Conservation (phyloP, 2,329 filamentous ascomycete species). For the Capronia americana region DNA sequence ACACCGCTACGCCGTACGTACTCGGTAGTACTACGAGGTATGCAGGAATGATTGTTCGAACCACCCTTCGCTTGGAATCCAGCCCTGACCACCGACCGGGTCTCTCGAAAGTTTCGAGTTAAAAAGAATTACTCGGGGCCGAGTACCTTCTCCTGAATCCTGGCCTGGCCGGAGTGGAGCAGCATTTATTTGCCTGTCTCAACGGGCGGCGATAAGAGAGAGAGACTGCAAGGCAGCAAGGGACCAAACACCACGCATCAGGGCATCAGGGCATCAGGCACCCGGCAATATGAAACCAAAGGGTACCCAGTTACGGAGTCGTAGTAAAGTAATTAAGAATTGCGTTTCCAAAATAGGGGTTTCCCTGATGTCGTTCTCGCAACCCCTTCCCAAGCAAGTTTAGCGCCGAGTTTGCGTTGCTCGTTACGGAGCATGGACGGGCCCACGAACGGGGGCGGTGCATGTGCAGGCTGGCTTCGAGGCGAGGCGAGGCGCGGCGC, state of each 20-base stretch:
- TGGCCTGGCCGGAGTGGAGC: no score
- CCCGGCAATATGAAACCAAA: not conserved
- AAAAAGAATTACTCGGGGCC: no score
- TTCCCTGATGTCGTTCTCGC: no score
- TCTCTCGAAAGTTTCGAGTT: no score
- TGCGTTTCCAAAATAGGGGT: constrained; percentile 9
- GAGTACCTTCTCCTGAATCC: no score
- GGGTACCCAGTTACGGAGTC: no score
- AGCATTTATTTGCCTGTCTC: no score
- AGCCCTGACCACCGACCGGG: no score
- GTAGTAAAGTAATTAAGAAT: constrained; percentile 6
- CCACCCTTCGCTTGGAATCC: no score
- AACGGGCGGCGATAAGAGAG: not conserved
- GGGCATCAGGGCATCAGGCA: not conserved
- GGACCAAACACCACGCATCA: not conserved
- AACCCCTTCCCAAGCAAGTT: constrained; percentile 7
- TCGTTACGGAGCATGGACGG: not conserved
- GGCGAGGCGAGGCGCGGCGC: not conserved
- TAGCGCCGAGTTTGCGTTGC: not conserved
- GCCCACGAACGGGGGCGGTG: not conserved
- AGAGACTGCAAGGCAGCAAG: not conserved
- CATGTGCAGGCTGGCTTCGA: not conserved
- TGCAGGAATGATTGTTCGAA: no score
- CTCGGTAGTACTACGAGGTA: no score
- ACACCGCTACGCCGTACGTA: no score